Conservation (phyloP, 805 yeast genomes). For the Sugiyamaella marilandica region DNA sequence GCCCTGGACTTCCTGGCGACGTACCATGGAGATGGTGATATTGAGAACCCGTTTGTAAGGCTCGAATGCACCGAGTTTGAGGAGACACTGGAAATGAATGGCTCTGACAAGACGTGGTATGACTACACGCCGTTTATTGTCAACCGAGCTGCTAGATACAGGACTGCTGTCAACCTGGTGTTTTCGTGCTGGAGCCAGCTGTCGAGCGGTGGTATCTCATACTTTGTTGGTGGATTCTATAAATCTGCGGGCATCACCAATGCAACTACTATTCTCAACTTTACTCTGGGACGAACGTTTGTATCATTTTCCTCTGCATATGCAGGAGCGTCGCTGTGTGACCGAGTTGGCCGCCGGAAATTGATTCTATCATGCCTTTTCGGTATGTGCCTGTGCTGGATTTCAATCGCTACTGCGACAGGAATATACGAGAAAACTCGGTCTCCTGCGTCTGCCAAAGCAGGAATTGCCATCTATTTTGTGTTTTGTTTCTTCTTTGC, state of each 20-base stretch:
- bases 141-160: conserved; percentile 12
- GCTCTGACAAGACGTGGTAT: conserved; percentile 15
- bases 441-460: conserved; percentile 23
- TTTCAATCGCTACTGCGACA: conserved; percentile 25
- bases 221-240: conserved; percentile 16
- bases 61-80: conserved; percentile 19
- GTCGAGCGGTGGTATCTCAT: conserved; percentile 20
- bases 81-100: conserved; percentile 13
- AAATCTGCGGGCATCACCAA: conserved; percentile 13
- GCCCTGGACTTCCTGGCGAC: conserved; percentile 14
- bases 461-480: conserved; percentile 18
- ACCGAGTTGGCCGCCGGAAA: conserved; percentile 29
- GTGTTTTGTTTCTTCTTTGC: conserved; percentile 17
- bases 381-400: conserved; percentile 23
- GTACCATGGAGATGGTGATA: conserved; percentile 19
- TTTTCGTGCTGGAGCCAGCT: conserved; percentile 13
- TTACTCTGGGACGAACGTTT: conserved; percentile 12
- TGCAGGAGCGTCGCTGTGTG: conserved; percentile 24
- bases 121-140: conserved; percentile 14
- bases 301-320: conserved; percentile 13
- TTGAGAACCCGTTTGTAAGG: conserved; percentile 12
- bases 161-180: conserved; percentile 15
- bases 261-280: conserved; percentile 20
- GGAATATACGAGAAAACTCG: conserved; percentile 21
- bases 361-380: conserved; percentile 23